Evolutionary conservation across 164 flowering plant species (phyloP).

Genomic region (Hamamelis virginiana): DNA sequence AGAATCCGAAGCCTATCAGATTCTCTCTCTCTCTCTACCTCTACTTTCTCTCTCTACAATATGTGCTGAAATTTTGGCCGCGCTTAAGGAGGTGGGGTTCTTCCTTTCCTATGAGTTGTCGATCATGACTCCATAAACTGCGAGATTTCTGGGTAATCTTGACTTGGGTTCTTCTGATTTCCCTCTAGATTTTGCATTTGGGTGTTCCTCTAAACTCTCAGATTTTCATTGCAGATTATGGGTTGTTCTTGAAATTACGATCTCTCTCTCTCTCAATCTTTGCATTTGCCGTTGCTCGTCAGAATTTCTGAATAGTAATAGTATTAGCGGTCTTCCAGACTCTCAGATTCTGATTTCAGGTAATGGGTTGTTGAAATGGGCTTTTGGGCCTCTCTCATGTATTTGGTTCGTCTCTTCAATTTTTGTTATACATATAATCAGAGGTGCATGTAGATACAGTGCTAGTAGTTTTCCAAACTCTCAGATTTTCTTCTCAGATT

Average conservation of each 20-base stretch:
- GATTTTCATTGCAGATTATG: background rate
- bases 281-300: background rate
- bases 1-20: slow-evolving; percentile 16
- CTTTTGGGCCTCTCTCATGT: background rate
- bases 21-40: slow-evolving; percentile 15
- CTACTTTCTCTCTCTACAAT: slow-evolving; percentile 8
- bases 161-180: slow-evolving; percentile 7
- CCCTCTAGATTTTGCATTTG: slow-evolving; percentile 9
- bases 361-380: no score
- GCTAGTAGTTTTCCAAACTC: no score
- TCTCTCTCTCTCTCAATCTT: background rate
- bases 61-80: slow-evolving; percentile 22
- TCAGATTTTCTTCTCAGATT: no score
- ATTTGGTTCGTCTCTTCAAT: background rate
- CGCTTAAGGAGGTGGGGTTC: slow-evolving; percentile 11
- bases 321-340: no score
- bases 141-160: slow-evolving; percentile 27
- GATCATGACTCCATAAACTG: slow-evolving; percentile 18
- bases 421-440: no score
- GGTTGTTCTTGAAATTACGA: background rate
- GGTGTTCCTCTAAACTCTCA: background rate
- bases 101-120: slow-evolving; percentile 9
- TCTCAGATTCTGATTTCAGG: no score
- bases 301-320: no score
- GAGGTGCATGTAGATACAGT: no score